Conservation (phyloP, 2,329 filamentous ascomycete genomes). For the Venturia effusa region DNA sequence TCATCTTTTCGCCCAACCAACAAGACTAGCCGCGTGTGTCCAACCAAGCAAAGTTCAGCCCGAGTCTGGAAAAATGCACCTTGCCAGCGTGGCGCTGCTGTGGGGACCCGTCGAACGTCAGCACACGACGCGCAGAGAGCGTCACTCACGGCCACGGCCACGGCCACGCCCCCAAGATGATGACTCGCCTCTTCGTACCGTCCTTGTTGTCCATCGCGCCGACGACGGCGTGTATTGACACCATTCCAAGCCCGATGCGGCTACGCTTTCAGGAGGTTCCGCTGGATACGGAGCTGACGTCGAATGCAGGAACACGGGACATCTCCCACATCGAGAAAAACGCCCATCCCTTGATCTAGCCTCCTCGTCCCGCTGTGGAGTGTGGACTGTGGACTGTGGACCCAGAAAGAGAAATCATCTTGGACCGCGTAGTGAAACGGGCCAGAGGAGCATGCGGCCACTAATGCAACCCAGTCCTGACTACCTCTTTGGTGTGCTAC, state of each 20-base stretch:
- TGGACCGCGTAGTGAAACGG: constrained; percentile 1
- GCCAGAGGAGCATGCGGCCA: neutral
- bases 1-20: neutral
- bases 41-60: neutral
- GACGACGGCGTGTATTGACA: neutral
- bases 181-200: neutral
- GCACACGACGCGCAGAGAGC: neutral
- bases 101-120: neutral
- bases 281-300: neutral
- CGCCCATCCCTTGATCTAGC: neutral
- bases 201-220: neutral
- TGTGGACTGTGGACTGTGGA: too few relatives aligned
- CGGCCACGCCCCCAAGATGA: neutral
- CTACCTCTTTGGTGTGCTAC: neutral
- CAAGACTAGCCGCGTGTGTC: neutral
- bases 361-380: neutral
- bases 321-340: neutral
- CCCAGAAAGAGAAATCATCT: neutral
- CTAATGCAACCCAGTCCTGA: neutral
- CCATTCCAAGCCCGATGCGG: neutral
- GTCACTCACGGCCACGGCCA: too few relatives aligned
- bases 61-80: neutral
- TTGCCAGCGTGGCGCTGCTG: neutral
- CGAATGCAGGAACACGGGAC: neutral
- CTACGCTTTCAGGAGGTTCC: neutral